These are phyloP conservation scores for Tephrocybe sp. DNA, from an alignment of 768 basidiomycete genomes.

Conservation along the genomic window DNA sequence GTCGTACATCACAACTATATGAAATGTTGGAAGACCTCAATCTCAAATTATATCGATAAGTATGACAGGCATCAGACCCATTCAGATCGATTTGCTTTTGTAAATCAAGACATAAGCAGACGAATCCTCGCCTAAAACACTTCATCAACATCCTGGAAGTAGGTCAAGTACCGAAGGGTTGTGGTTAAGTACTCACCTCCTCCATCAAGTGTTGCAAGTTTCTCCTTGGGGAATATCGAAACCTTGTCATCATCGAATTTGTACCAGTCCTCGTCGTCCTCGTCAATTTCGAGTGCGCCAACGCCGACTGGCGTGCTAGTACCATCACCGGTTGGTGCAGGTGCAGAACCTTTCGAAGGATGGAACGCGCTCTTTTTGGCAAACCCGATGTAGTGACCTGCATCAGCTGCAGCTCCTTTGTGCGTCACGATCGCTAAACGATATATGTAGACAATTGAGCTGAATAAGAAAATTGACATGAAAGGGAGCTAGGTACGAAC, in stretches of 20 bases:
- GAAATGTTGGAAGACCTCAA: no score
- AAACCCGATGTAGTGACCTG: constrained; percentile 95
- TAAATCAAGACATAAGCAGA: constrained; percentile 90
- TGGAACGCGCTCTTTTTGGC: constrained; percentile 78
- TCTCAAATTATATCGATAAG: no score
- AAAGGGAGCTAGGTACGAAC: constrained; percentile 33
- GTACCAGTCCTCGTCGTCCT: constrained; percentile 86
- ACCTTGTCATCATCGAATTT: constrained; percentile 98
- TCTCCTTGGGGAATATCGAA: constrained; percentile 81
- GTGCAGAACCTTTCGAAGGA: constrained; percentile 27
- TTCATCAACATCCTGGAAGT: neutral
- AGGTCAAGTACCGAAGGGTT: neutral
- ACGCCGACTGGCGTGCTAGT: constrained; percentile 12
- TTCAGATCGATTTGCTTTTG: constrained; percentile 48
- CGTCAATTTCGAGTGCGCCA: constrained; percentile 39
- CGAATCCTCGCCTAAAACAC: constrained; percentile 67
- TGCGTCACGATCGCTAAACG: constrained; percentile 88
- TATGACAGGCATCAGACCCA: no score
- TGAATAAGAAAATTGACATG: neutral
- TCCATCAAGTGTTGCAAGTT: constrained; percentile 81
- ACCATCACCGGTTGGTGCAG: constrained; percentile 15
- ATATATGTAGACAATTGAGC: neutral
- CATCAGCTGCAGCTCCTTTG: constrained; percentile 93
- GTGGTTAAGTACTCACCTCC: constrained; percentile 51
- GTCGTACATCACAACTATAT: neutral